Evolutionary conservation across 441 rosid genomes (phyloP).

Genomic region (Sinapis alba): DNA sequence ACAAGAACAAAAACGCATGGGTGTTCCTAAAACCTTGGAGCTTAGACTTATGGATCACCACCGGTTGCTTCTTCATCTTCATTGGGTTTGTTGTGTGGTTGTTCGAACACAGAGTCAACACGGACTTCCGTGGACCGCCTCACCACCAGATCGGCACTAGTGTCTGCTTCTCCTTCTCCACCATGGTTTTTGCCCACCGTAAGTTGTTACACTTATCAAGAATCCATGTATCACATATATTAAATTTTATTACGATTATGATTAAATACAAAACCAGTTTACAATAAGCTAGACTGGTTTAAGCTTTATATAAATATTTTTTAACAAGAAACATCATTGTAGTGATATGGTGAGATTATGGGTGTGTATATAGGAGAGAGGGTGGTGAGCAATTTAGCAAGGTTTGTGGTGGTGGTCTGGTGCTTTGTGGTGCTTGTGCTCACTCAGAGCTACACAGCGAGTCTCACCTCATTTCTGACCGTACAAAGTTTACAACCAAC

Average conservation of each 20-base stretch:
- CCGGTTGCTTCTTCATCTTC: conserved; percentile 33
- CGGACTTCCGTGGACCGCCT: conserved; percentile 48
- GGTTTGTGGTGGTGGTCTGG: conserved; percentile 58
- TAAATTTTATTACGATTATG: not conserved
- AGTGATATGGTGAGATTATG: not conserved
- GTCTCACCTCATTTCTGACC: conserved; percentile 52
- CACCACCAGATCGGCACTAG: conserved; percentile 44
- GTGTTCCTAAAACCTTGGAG: conserved; percentile 54
- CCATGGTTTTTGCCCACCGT: conserved; percentile 49
- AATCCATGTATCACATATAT: not conserved
- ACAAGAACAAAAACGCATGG: conserved; percentile 44
- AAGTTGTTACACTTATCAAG: conserved; percentile 20
- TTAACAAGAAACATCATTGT: not conserved
- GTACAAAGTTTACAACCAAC: conserved; percentile 46
- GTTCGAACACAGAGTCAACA: conserved; percentile 47
- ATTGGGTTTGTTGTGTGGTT: conserved; percentile 49
- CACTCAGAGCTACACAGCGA: conserved; percentile 63
- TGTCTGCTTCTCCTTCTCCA: conserved; percentile 53
- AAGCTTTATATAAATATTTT: not conserved
- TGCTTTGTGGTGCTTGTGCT: conserved; percentile 51
- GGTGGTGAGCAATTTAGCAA: conserved; percentile 49
- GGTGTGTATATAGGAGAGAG: conserved; percentile 47
- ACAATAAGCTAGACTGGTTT: no score
- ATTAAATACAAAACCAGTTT: no score
- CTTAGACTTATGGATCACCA: conserved; percentile 51